Evolutionary conservation across 345 rosid genomes (phyloP).

Genomic region (Alliaria petiolata): DNA sequence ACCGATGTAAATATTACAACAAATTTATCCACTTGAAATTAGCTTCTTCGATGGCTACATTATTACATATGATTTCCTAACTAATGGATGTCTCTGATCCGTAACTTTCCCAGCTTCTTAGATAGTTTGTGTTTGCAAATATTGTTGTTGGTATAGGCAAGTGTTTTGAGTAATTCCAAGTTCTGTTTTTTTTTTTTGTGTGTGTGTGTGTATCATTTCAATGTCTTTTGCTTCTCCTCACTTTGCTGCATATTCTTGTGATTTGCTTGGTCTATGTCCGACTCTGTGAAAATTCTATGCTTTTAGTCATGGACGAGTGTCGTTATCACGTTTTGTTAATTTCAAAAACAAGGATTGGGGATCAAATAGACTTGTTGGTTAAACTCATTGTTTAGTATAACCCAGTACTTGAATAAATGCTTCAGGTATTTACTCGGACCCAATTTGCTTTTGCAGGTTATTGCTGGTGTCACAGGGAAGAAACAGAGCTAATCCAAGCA

Average conservation of each 20-base stretch:
- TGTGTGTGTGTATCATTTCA: too few relatives aligned
- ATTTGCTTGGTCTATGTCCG: neutral
- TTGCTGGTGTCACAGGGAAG: constrained; percentile 87
- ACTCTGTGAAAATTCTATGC: neutral
- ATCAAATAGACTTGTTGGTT: neutral
- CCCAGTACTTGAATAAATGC: neutral
- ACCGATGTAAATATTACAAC: constrained; percentile 54
- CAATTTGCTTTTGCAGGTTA: constrained; percentile 48
- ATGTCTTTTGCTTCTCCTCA: neutral
- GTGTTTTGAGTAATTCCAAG: neutral
- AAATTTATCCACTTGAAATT: neutral
- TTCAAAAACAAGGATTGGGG: neutral
- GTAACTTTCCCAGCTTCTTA: neutral
- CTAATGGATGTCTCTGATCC: neutral
- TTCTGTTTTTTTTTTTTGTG: too few relatives aligned
- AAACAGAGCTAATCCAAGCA: constrained; percentile 35
- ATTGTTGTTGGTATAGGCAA: neutral
- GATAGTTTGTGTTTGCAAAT: neutral
- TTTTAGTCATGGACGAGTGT: neutral
- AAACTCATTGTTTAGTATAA: neutral
- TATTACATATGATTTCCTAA: neutral
- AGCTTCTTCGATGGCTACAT: neutral
- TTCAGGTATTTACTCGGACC: neutral
- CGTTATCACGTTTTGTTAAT: neutral
- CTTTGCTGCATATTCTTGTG: too few relatives aligned